Evolutionary conservation across 768 basidiomycete genomes (phyloP).

Genomic region (Polyporus arcularius): DNA sequence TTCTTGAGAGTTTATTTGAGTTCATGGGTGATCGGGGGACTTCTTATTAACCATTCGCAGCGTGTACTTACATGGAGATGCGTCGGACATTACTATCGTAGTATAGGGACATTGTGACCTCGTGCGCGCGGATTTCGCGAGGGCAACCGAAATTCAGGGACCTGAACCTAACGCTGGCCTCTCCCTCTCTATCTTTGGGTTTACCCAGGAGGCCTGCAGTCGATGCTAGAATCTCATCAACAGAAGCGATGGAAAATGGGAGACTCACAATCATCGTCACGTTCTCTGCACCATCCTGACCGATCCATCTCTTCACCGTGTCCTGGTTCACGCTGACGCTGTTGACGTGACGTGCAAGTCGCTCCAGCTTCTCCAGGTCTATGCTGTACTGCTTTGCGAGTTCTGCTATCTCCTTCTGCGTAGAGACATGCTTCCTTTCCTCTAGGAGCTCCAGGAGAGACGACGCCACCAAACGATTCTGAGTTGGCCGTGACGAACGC

Average conservation of each 20-base stretch:
- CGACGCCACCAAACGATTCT: slow-evolving; percentile 57
- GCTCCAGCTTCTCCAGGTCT: slow-evolving; percentile 52
- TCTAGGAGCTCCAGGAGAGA: slow-evolving; percentile 61
- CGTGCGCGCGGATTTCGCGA: neutral
- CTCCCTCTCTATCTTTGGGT: slow-evolving; percentile 1
- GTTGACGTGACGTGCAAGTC: slow-evolving; percentile 57
- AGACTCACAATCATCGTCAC: slow-evolving; percentile 50
- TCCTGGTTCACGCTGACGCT: slow-evolving; percentile 60
- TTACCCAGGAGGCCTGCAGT: slow-evolving; percentile 11
- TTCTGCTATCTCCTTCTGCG: slow-evolving; percentile 43
- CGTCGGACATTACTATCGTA: neutral
- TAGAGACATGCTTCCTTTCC: slow-evolving; percentile 52
- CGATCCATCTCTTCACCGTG: slow-evolving; percentile 43
- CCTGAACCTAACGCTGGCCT: slow-evolving; percentile 3
- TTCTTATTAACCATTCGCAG: neutral
- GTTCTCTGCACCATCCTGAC: slow-evolving; percentile 59
- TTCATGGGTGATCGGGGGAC: neutral
- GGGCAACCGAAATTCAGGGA: neutral
- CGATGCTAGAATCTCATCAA: neutral
- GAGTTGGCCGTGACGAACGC: slow-evolving; percentile 37
- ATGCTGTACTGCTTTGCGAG: slow-evolving; percentile 58
- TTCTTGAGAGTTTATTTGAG: neutral
- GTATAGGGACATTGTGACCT: neutral
- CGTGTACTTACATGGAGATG: neutral
- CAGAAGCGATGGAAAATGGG: neutral